Base-by-base conservation (phyloP, 371 early-diverging fungal species). In the Mortierella sp. region DNA sequence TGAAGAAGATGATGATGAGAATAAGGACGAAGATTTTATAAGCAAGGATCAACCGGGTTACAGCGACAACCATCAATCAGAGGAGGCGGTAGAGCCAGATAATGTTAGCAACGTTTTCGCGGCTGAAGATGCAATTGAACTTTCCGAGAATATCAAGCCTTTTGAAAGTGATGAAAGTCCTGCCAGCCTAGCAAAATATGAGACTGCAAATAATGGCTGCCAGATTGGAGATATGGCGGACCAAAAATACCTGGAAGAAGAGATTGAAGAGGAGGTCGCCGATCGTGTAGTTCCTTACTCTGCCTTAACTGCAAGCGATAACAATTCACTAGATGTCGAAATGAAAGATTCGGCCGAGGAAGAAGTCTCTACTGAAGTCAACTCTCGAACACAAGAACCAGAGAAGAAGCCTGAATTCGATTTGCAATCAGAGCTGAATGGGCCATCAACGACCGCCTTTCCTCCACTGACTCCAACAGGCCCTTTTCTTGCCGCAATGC, bases 321-420 rank as follows among this genome's bases (percentile, higher is more conserved):
- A 54, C 15, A 73, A 74, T 28, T 74, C 79, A 4, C 56, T 79
- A 22, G 79, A 79, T 70, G 70, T 79, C 4, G 79, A 79, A 35
- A 67, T 70, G 64, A 70, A 70, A 35, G 67, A 79, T 1, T 53
- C 64, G 10, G 45, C 56, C 26, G 62, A 73, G 53, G 68, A 66
- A 4, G 66, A 66, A 31, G 29, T 10, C 12, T 12, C 15, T 22
- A 49, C 22, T 31, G 40, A 32, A 29, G 1, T 54, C 26, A 54
- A 31, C 31, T 26, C 6, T 10, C 6, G 53, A 23, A 23, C 26
- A 51, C n/a, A 28, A 3, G 53, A 19, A 29, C 15, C 59, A 61
- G 59, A 58, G 42, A 17, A 49, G 26, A 5, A 31, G 4, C n/a
- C 47, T 12, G 19, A 51, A 17, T 10, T n/a, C 3, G 19, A 10